Evolutionary conservation across 192 early-diverging fungal genomes (phyloP).

Genomic region (Backusella psychrophila): DNA sequence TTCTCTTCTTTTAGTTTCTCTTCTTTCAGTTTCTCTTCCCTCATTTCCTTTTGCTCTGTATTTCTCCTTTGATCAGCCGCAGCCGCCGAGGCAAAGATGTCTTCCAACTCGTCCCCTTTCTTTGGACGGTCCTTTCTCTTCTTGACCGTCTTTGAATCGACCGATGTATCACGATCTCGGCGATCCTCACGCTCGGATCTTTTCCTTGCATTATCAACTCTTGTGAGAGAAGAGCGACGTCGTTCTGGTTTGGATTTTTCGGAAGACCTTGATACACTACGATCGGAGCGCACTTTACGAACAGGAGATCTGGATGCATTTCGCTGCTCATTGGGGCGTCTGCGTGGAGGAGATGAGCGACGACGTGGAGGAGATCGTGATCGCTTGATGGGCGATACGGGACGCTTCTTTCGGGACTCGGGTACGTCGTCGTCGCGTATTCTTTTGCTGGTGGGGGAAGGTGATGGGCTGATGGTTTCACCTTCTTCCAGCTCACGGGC

Average conservation of each 20-base stretch:
- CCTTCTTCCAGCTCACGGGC: constrained; percentile 24
- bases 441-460: constrained; percentile 6
- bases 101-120: background rate
- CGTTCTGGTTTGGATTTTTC: background rate
- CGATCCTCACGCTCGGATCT: background rate
- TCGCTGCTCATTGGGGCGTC: background rate
- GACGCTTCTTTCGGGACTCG: background rate
- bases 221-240: background rate
- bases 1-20: background rate
- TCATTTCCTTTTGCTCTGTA: background rate
- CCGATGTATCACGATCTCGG: background rate
- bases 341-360: background rate
- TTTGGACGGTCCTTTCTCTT: background rate
- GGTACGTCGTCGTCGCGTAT: background rate
- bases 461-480: constrained; percentile 25
- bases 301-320: background rate
- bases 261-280: background rate
- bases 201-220: background rate
- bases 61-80: background rate
- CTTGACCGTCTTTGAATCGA: background rate
- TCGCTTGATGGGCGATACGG: background rate
- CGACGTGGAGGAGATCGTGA: background rate
- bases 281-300: background rate
- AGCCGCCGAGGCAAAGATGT: background rate
- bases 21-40: background rate